Conservation (phyloP, 495 filamentous ascomycete species). For the Cercophora scortea region DNA sequence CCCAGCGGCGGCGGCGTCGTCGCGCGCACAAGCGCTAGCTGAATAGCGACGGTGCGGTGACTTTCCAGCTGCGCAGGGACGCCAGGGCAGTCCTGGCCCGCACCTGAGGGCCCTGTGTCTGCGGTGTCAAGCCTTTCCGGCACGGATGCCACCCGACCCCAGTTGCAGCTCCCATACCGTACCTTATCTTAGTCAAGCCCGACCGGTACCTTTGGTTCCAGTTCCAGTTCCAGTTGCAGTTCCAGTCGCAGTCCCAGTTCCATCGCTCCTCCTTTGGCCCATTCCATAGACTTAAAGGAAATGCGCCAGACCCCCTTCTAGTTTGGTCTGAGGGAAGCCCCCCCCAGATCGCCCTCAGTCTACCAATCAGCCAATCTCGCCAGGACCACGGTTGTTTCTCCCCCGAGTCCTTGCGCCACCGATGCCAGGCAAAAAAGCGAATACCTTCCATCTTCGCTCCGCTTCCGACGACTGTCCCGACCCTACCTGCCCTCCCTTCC, state of each 20-base stretch:
- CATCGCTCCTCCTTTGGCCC: neutral
- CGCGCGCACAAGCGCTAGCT: slow-evolving; percentile 15
- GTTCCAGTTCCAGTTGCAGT: neutral
- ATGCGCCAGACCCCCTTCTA: slow-evolving; percentile 5
- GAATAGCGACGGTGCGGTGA: slow-evolving; percentile 2
- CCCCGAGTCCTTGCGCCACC: slow-evolving; percentile 26
- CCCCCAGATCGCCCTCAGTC: slow-evolving; percentile 5
- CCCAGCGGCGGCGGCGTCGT: slow-evolving; percentile 6
- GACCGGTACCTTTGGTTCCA: neutral
- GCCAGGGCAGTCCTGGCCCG: too few species aligned
- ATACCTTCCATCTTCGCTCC: slow-evolving; percentile 11
- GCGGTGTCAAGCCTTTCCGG: slow-evolving; percentile 9
- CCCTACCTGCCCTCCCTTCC: neutral
- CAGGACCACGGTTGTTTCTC: slow-evolving; percentile 13
- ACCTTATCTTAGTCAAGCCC: neutral
- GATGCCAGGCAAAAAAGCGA: slow-evolving; percentile 15
- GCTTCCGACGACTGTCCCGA: neutral
- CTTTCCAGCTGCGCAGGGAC: too few species aligned
- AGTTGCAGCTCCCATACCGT: slow-evolving; percentile 2
- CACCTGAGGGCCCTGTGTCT: slow-evolving; percentile 10
- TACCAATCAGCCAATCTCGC: slow-evolving; percentile 18
- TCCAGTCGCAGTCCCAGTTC: too few species aligned
- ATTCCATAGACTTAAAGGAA: neutral
- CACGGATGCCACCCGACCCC: slow-evolving; percentile 13
- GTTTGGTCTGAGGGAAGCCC: neutral